Base-by-base conservation (phyloP, 2,329 filamentous ascomycete genomes). In the Lasiodiplodia sp. region DNA sequence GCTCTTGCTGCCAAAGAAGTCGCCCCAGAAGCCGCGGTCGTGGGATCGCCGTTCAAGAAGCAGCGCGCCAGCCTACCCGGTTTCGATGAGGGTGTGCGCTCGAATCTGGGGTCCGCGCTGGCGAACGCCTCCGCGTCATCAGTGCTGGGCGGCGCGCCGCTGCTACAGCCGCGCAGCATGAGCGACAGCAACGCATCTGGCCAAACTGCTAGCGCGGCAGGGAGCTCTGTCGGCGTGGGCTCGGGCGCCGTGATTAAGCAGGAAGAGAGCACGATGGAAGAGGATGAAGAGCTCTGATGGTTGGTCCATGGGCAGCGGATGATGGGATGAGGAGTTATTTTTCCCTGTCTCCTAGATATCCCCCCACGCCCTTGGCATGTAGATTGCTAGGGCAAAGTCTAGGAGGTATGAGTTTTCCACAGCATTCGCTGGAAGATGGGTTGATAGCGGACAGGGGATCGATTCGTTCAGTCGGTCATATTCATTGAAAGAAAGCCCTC, bases 11-110 rank as follows among this genome's bases (percentile, higher is more conserved):
- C 73, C 2, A 69, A 68, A 23, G 84, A 84, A 58, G 77, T 85
- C 5, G 80, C 80, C 2, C 83, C 84, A 23, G 86, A 88, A 40
- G 77, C 78, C 8, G 60, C 60, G 28, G 77, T 82, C 4, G 78
- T 93, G 25, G 91, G 89, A 60, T 93, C 90, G 72, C 92, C 92
- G 1, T 85, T 92, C 73, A 94, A 94, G 84, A 93, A 90, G 76
- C 90, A 92, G 69, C 85, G 92, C 44, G 87, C 90, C 1, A 92
- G 89, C 73, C 74, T 88, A 28, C 83, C 85, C 8, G 85, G 82
- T 8, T 78, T 82, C 49, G 80, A 84, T 66, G 81, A 81, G n/a
- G 31, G 47, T 47, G 31, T 52, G 28, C 60, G 60, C 28, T 52
- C 47, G 44, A 64, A 64, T 12, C n/a, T 64, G 3, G 60, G 60